Conservation (phyloP, 2,329 filamentous ascomycete species). For the Cladosporium sp. region DNA sequence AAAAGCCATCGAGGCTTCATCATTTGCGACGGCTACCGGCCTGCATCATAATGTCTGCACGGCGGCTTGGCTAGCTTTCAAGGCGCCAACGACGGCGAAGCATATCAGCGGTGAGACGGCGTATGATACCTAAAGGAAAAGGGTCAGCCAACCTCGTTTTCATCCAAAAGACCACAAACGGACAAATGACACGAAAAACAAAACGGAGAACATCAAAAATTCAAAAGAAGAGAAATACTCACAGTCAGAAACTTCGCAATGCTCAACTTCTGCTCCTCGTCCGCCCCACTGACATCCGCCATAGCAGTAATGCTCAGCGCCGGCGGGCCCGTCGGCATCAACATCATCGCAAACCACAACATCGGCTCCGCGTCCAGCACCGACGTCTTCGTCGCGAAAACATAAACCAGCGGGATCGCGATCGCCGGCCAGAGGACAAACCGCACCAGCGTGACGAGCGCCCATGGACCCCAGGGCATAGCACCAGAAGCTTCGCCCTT, state of each 20-base stretch:
- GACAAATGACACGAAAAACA: background rate
- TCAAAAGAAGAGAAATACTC: constrained; percentile 24
- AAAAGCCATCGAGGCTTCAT: too few relatives aligned
- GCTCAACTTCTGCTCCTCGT: constrained; percentile 53
- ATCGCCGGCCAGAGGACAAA: constrained; percentile 62
- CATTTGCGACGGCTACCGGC: too few relatives aligned
- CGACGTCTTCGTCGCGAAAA: constrained; percentile 55
- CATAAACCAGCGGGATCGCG: constrained; percentile 56
- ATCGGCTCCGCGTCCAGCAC: constrained; percentile 61
- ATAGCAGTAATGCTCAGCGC: constrained; percentile 57
- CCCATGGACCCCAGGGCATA: constrained; percentile 54
- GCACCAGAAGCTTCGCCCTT: constrained; percentile 44
- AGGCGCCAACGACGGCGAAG: constrained; percentile 46
- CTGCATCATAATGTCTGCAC: background rate
- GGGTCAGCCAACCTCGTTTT: background rate
- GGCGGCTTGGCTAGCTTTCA: constrained; percentile 45
- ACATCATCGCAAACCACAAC: constrained; percentile 66
- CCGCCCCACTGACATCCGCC: constrained; percentile 52
- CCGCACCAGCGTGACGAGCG: constrained; percentile 57
- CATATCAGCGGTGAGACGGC: constrained; percentile 47
- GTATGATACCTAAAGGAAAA: constrained; percentile 42
- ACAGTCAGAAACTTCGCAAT: constrained; percentile 57
- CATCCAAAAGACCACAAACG: too few relatives aligned
- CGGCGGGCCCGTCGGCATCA: constrained; percentile 59
- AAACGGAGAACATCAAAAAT: background rate